phyloP scores from a whole-genome alignment of 2,329 filamentous ascomycete genomes.

The Emmonsiellopsis sp. region DNA sequence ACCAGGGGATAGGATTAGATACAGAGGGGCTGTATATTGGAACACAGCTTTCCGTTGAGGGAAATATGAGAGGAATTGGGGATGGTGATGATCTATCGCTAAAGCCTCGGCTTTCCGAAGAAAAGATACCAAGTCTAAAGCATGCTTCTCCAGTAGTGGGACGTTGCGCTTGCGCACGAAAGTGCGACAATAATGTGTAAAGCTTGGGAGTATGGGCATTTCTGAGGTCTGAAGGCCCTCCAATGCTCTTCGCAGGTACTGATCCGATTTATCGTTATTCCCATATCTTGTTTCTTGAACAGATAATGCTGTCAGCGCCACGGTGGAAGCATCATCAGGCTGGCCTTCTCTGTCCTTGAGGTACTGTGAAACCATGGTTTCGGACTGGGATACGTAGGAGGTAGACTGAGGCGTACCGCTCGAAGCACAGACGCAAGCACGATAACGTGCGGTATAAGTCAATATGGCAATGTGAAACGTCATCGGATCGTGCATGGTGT shows the following conservation, averaged over 20 bases:
- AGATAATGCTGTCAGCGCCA: constrained; percentile 27
- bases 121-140: constrained; percentile 24
- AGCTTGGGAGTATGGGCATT: constrained; percentile 17
- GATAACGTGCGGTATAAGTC: constrained; percentile 29
- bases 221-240: constrained; percentile 21
- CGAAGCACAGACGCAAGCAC: constrained; percentile 18
- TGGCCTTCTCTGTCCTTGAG: constrained; percentile 14
- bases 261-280: constrained; percentile 16
- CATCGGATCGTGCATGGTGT: constrained; percentile 24
- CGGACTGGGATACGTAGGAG: constrained; percentile 19
- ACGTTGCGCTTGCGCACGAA: constrained; percentile 17
- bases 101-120: constrained; percentile 26
- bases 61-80: constrained; percentile 18
- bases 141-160: constrained; percentile 13
- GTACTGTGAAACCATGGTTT: constrained; percentile 20
- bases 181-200: constrained; percentile 27
- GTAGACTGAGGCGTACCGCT: constrained; percentile 18
- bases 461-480: constrained; percentile 29
- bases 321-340: constrained; percentile 21
- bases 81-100: constrained; percentile 21
- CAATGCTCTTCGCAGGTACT: constrained; percentile 23
- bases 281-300: constrained; percentile 32
- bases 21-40: constrained; percentile 28
- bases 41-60: constrained; percentile 24
- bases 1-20: constrained; percentile 31